These are phyloP conservation scores for Hydnomerulius pinastri DNA, from an alignment of 768 basidiomycete genomes.

Conservation along the genomic window DNA sequence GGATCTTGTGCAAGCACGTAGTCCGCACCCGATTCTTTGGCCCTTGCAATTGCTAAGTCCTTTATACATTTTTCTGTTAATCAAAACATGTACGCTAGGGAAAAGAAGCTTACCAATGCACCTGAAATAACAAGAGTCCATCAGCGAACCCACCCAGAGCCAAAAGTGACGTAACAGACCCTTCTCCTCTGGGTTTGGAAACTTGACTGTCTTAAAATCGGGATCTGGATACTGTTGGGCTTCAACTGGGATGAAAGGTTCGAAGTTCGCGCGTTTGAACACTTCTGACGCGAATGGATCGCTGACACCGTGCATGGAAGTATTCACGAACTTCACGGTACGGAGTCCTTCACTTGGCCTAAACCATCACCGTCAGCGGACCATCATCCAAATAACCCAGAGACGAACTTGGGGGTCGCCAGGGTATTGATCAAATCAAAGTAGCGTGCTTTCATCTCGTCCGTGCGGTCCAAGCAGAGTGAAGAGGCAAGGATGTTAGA, in stretches of 20 bases:
- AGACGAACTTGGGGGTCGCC: slow-evolving; percentile 18
- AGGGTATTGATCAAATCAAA: slow-evolving; percentile 40
- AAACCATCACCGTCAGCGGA: not conserved
- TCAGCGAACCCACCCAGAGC: slow-evolving; percentile 3
- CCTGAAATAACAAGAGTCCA: slow-evolving; percentile 33
- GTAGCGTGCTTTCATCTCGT: slow-evolving; percentile 61
- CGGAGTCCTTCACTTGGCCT: slow-evolving; percentile 11
- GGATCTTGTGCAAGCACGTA: slow-evolving; percentile 90
- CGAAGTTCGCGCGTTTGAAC: slow-evolving; percentile 61
- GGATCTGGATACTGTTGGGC: slow-evolving; percentile 78
- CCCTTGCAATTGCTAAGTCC: slow-evolving; percentile 73
- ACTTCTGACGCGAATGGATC: slow-evolving; percentile 60
- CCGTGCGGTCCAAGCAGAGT: slow-evolving; percentile 57
- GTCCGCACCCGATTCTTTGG: slow-evolving; percentile 48
- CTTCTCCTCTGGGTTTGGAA: slow-evolving; percentile 91
- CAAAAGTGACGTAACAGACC: slow-evolving; percentile 41
- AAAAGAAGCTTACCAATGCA: slow-evolving; percentile 43
- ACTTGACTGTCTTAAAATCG: slow-evolving; percentile 80
- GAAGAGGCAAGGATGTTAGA: slow-evolving; percentile 39
- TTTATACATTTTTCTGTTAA: slow-evolving; percentile 28
- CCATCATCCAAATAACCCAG: not conserved
- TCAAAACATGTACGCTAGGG: not conserved
- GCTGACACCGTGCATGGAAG: slow-evolving; percentile 90
- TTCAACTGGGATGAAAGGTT: slow-evolving; percentile 57
- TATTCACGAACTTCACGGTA: slow-evolving; percentile 72